Conservation (phyloP, 441 rosid species). For the Euphorbia schlechtendalii region DNA sequence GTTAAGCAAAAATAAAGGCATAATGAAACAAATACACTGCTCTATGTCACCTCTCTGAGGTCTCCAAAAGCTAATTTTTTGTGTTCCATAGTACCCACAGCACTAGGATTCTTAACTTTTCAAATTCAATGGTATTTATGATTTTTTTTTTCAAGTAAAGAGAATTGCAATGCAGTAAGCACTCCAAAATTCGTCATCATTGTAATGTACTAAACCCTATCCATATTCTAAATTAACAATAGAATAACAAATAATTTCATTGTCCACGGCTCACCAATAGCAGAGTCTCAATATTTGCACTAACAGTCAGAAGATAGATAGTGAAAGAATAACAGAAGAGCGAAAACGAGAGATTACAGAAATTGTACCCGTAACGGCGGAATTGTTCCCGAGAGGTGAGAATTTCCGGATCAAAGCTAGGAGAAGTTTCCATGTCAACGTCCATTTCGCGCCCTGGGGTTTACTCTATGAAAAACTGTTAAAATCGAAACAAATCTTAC, state of each 20-base stretch:
- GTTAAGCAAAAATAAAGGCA: too few relatives aligned
- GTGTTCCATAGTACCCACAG: not conserved
- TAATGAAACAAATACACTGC: too few relatives aligned
- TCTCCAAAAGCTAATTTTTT: not conserved
- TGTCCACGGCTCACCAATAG: not conserved
- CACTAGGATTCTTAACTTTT: not conserved
- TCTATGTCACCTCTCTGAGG: too few relatives aligned
- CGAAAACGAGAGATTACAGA: not conserved
- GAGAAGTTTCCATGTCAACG: constrained; percentile 56
- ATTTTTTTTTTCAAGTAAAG: too few relatives aligned
- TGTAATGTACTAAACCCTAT: not conserved
- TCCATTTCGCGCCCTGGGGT: constrained; percentile 27
- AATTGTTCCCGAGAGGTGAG: constrained; percentile 61
- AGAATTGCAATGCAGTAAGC: not conserved
- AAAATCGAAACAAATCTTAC: not conserved
- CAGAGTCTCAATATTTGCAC: not conserved
- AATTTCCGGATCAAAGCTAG: constrained; percentile 64
- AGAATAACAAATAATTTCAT: not conserved
- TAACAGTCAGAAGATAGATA: not conserved
- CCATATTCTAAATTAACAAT: not conserved
- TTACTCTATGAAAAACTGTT: not conserved
- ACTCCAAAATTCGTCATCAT: not conserved
- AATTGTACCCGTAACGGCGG: constrained; percentile 77
- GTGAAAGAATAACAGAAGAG: not conserved
- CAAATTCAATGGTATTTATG: too few relatives aligned